phyloP scores from a whole-genome alignment of 306 rosid genomes.

The Trichosanthes truncata region DNA sequence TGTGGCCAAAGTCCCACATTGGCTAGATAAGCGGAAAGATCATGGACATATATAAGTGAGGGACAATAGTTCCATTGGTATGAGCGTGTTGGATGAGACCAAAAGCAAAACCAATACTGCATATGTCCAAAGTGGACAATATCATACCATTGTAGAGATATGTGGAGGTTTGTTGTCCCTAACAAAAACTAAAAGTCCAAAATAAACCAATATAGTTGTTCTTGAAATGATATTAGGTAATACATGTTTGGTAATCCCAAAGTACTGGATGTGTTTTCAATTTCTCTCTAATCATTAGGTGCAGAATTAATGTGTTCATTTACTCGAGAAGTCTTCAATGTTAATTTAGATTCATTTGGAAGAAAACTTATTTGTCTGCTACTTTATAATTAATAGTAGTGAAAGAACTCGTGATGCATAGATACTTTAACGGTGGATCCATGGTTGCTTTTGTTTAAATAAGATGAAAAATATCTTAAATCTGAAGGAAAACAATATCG shows the following conservation, averaged over 20 bases:
- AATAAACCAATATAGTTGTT: not conserved
- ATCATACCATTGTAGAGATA: too few species aligned
- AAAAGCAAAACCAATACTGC: too few species aligned
- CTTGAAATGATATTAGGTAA: not conserved
- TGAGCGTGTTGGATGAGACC: too few species aligned
- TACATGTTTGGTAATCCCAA: not conserved
- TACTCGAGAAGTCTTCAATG: not conserved
- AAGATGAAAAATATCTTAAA: not conserved
- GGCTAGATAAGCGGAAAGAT: too few species aligned
- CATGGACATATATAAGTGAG: too few species aligned
- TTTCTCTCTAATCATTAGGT: not conserved
- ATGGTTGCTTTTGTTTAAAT: not conserved
- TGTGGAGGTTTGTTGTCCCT: too few species aligned
- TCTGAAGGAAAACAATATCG: not conserved
- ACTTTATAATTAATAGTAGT: not conserved
- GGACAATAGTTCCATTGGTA: too few species aligned
- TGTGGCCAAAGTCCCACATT: too few species aligned
- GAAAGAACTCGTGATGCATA: not conserved
- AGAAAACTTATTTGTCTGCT: not conserved
- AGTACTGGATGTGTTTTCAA: not conserved
- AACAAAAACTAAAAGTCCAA: not conserved
- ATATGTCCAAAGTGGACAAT: too few species aligned
- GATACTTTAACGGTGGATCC: not conserved
- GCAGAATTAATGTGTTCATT: not conserved
- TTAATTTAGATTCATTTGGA: not conserved